These are phyloP conservation scores for Geotrichum citri-aurantii DNA, from an alignment of 1,139 yeast species.

Conservation along the genomic window DNA sequence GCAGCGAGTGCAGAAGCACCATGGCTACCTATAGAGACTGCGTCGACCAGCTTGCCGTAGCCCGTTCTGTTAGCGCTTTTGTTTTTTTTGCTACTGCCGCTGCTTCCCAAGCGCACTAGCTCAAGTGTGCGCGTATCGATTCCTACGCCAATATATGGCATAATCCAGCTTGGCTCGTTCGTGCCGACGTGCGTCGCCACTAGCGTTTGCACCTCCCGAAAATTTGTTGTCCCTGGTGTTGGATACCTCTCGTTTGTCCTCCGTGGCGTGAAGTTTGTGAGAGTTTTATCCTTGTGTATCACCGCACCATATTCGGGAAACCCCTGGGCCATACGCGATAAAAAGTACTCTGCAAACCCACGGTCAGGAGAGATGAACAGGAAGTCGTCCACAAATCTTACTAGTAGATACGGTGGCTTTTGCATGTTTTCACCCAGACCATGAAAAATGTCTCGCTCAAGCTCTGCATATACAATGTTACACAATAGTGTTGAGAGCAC, in stretches of 20 bases:
- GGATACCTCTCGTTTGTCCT: not conserved
- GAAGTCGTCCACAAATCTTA: conserved; percentile 85
- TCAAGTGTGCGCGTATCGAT: conserved; percentile 16
- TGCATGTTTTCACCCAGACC: conserved; percentile 23
- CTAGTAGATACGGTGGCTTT: conserved; percentile 36
- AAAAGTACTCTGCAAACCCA: conserved; percentile 28
- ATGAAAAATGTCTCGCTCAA: conserved; percentile 43
- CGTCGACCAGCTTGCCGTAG: not conserved
- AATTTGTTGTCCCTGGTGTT: not conserved
- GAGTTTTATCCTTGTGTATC: conserved; percentile 54
- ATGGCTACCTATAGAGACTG: conserved; percentile 2
- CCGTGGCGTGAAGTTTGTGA: conserved; percentile 28
- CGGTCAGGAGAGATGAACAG: conserved; percentile 51
- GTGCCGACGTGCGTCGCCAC: not conserved
- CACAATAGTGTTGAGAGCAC: conserved; percentile 72
- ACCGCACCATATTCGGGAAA: conserved; percentile 54
- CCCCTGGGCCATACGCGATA: conserved; percentile 34
- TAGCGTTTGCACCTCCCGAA: not conserved
- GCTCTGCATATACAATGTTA: conserved; percentile 62
- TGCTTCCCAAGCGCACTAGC: not conserved
- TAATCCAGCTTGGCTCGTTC: not conserved
- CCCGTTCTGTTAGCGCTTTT: not conserved
- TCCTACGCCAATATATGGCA: conserved; percentile 19
- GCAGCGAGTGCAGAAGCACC: conserved; percentile 5
- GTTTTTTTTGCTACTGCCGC: not conserved